A percentile compares a stretch with the other conserved stretches of the same genome.
Conservation (phyloP, 163 green algal genomes). For the Scenedesmus sp. region DNA sequence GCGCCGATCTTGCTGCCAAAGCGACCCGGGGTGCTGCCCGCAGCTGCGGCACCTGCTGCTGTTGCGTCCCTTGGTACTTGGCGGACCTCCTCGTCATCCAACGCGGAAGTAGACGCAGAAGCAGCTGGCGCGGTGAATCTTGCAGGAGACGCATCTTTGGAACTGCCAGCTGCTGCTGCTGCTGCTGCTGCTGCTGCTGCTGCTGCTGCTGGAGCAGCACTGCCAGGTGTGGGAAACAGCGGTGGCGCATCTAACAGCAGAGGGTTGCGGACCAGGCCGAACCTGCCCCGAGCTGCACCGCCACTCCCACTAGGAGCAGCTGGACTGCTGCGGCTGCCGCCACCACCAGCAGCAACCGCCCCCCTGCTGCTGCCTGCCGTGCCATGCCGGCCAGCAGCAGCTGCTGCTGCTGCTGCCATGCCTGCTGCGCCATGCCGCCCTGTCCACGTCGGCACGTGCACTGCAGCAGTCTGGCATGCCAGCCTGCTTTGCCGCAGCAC, state of each 20-base stretch:
- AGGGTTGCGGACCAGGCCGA: slow-evolving; percentile 44
- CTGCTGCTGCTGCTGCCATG: background rate
- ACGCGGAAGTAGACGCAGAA: background rate
- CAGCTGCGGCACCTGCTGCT: background rate
- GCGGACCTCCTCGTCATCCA: background rate
- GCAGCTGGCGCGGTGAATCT: background rate
- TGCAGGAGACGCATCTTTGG: background rate
- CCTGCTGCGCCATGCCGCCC: slow-evolving; percentile 75
- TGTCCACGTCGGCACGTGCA: slow-evolving; percentile 95
- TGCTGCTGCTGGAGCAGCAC: too few species aligned
- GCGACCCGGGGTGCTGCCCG: background rate
- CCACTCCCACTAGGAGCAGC: background rate
- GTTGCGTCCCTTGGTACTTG: background rate
- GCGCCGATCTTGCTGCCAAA: background rate
- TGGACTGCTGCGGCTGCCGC: background rate
- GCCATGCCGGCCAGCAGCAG: background rate
- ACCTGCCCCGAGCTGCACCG: background rate
- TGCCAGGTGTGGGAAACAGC: background rate
- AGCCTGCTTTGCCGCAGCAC: slow-evolving; percentile 77
- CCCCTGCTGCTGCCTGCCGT: background rate
- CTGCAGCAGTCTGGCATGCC: slow-evolving; percentile 56
- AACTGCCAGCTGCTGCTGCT: background rate
- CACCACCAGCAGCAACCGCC: slow-evolving; percentile 4
- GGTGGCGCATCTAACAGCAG: slow-evolving; percentile 14
- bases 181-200: too few species aligned